Evolutionary conservation across 2,329 filamentous ascomycete genomes (phyloP), one percentile per base, ranked within the genome.

Genomic region (Coleophoma crateriformis): DNA sequence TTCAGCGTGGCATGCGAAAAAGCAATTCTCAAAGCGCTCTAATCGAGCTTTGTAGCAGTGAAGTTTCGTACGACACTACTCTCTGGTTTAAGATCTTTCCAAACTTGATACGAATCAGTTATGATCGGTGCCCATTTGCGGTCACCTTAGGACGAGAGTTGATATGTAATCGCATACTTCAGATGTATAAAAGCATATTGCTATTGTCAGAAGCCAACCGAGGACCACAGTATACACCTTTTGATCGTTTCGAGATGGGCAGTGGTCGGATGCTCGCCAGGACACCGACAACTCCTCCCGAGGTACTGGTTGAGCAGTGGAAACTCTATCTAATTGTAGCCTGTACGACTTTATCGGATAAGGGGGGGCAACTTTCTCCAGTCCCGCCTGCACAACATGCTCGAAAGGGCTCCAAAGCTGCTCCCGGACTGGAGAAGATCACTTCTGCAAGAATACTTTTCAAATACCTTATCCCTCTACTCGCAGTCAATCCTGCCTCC

Each of bases 41-140:
- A 15, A 87, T 97, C 33, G 92, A 97, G 64, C 79, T 99, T 20
- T 97, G 94, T 68, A 92, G 90, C 58, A 97, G 94, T 68, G 94
- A 97, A 59, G 84, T 94, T 22, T 90, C 90, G 1, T 96, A 97
- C 61, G 94, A 99, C 64, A 86, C 90, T 3, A 95, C 91, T 0
- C 72, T 99, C 12, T 99, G 94, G 94, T 95, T 94, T 71, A 99
- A 97, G 64, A 86, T 97, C 15, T 99, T 99, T 61, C 95, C 94
- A 3, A 97, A 96, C 61, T 77, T 99, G 33, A 88, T 99, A 50
- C 83, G 90, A 11, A 86, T 95, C 57, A 90, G 90, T 51, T 95
- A 90, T 62, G 89, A 96, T 57, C 87, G 87, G 51, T 99, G 92
- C 60, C 88, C 90, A 0, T 91, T 95, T 60, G 90, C 92, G 2